These are phyloP conservation scores for Ganoderma lingzhi DNA, from an alignment of 1,284 basidiomycete genomes.

Conservation along the genomic window DNA sequence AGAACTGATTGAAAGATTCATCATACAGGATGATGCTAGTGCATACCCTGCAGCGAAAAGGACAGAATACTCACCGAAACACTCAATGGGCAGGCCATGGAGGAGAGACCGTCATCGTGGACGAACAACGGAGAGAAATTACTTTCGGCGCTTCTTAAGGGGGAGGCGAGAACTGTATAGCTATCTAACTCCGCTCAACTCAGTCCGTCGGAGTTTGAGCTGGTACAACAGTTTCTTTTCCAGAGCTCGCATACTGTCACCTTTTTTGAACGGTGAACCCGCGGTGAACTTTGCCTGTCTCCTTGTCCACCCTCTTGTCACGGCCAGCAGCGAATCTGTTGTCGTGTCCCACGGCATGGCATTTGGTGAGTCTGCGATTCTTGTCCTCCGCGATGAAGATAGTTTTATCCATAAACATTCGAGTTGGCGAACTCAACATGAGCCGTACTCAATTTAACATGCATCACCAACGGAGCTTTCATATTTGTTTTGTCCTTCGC, in stretches of 20 bases:
- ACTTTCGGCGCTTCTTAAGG: constrained; percentile 30
- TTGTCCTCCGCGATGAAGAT: constrained; percentile 59
- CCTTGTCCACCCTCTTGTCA: neutral
- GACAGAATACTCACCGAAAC: constrained; percentile 37
- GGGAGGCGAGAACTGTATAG: constrained; percentile 40
- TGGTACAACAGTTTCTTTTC: neutral
- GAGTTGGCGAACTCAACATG: constrained; percentile 74
- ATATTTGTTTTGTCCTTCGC: neutral
- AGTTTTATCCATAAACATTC: constrained; percentile 61
- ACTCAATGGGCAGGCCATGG: constrained; percentile 1
- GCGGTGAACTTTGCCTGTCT: neutral
- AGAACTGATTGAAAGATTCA: constrained; percentile 76
- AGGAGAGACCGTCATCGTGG: constrained; percentile 6
- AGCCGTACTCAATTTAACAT: constrained; percentile 76
- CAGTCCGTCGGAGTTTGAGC: constrained; percentile 13
- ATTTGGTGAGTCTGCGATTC: constrained; percentile 34
- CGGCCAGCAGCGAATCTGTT: neutral
- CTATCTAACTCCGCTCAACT: constrained; percentile 37
- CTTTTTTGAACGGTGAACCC: neutral
- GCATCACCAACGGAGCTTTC: constrained; percentile 79
- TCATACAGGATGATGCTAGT: constrained; percentile 50
- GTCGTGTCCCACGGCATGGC: neutral
- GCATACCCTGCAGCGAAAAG: neutral
- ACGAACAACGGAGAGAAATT: neutral
- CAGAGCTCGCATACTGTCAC: neutral